Base-by-base conservation (phyloP, 2,329 filamentous ascomycete species). In the Cladosporium sp. region DNA sequence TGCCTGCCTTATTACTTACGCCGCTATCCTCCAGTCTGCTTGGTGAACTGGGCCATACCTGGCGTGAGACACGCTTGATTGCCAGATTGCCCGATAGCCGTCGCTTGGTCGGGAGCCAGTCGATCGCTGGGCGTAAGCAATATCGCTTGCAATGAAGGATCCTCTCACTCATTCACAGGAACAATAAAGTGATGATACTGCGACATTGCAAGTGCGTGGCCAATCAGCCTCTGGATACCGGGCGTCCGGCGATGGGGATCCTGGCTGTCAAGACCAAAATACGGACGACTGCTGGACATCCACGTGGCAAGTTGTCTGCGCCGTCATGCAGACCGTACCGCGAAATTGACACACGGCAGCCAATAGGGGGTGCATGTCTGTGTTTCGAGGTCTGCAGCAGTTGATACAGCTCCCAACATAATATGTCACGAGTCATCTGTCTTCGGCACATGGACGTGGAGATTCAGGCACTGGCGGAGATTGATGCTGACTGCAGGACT, bases 41-140 rank as follows among this genome's bases (percentile, higher is more conserved):
- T 26, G 52, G 28, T 31, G 8, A 11, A 26, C 58, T 33, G 31
- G 60, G 60, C 28, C 49, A 53, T 28, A 37, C 60, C 60, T 53
- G 46, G 60, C 21, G 18, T 37, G 60, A 53, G 55, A 55, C 60
- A 29, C 40, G 60, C 33, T 62, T 35, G 49, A 33, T 33, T 55
- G 28, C 31, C 21, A 31, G 40, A 46, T 33, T 31, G 52, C 8
- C 28, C 18, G 52, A 16, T 18, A 55, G 52, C 21, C 50, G 16
- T 46, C 40, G 40, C 40, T 58, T 58, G 31, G 21, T 35, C 21
- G 55, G n/a, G 14, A 40, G 31, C 29, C 55, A 35, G 50, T 29
- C 50, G 40, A 46, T 46, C 40, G n/a, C 40, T 46, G 40, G 37
- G 40, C 40, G 40, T 46, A 46, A 46, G n/a, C 40, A 46, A 46